Conservation (phyloP, 192 early-diverging fungal species). For the Backusella macrospora region DNA sequence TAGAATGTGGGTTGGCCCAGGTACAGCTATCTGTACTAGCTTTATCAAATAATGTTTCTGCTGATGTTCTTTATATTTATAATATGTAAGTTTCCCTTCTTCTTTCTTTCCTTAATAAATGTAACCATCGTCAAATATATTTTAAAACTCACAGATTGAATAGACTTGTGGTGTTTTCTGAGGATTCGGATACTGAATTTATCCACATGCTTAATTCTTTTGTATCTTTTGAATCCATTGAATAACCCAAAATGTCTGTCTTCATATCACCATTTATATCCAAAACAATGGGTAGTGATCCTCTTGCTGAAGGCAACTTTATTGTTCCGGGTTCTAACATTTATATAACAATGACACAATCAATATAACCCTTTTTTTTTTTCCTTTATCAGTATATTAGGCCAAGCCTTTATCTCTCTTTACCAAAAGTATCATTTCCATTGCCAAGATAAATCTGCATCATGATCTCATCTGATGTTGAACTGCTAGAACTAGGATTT, state of each 20-base stretch:
- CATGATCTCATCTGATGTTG: constrained; percentile 44
- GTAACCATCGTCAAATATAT: background rate
- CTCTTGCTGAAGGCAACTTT: constrained; percentile 43
- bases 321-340: constrained; percentile 42
- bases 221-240: constrained; percentile 34
- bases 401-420: background rate
- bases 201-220: constrained; percentile 48
- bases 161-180: constrained; percentile 24
- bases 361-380: background rate
- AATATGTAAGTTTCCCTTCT: background rate
- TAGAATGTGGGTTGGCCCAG: constrained; percentile 82
- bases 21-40: constrained; percentile 51
- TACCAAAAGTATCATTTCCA: constrained; percentile 58
- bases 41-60: constrained; percentile 24
- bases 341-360: background rate
- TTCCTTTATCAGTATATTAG: no score
- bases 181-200: constrained; percentile 40
- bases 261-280: constrained; percentile 67
- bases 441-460: constrained; percentile 81
- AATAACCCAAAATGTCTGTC: constrained; percentile 60
- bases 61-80: constrained; percentile 20
- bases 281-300: constrained; percentile 61
- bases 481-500: constrained; percentile 18
- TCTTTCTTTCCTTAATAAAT: background rate
- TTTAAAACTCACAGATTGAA: constrained; percentile 32